Percentiles rank a stretch among this genome's conserved stretches.
Evolutionary conservation across 768 basidiomycete genomes (phyloP).

Genomic region (Collybiopsis confluens): DNA sequence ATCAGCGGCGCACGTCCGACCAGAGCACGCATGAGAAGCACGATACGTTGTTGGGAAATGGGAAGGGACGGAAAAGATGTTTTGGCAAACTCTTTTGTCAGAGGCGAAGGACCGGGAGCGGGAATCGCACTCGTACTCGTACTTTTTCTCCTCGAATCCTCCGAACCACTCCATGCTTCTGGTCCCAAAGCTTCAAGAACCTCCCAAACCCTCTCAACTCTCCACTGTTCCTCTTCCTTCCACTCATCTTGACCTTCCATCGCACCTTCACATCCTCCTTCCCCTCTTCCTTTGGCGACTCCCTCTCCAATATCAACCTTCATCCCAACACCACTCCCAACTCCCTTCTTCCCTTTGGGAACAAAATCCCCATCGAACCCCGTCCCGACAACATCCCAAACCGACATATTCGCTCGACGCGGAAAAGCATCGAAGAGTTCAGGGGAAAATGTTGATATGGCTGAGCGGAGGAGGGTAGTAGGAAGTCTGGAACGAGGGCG

Average conservation of each 20-base stretch:
- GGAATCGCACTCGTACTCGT: too few relatives aligned
- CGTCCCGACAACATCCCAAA: slow-evolving; percentile 79
- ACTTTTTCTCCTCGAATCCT: too few relatives aligned
- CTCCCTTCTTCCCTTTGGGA: slow-evolving; percentile 36
- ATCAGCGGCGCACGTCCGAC: slow-evolving; percentile 72
- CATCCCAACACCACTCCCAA: slow-evolving; percentile 35
- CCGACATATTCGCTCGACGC: slow-evolving; percentile 57
- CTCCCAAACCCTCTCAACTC: slow-evolving; percentile 37
- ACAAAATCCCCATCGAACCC: slow-evolving; percentile 89
- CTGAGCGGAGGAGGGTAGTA: slow-evolving; percentile 59
- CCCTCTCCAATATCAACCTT: slow-evolving; percentile 20
- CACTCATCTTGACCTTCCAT: slow-evolving; percentile 10
- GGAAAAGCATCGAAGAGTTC: slow-evolving; percentile 93
- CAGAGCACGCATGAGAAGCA: slow-evolving; percentile 82
- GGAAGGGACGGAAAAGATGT: slow-evolving; percentile 61
- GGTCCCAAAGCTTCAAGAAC: slow-evolving; percentile 69
- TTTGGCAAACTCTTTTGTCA: slow-evolving; percentile 34
- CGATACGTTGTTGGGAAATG: slow-evolving; percentile 72
- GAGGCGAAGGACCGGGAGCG: background rate
- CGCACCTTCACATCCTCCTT: slow-evolving; percentile 8
- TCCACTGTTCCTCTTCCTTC: slow-evolving; percentile 28
- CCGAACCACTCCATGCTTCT: slow-evolving; percentile 38
- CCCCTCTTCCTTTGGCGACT: slow-evolving; percentile 14
- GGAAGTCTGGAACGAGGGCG: slow-evolving; percentile 61
- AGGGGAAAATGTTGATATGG: slow-evolving; percentile 80